Evolutionary conservation across 2,329 filamentous ascomycete species (phyloP).

Genomic region (Beauveria bassiana): DNA sequence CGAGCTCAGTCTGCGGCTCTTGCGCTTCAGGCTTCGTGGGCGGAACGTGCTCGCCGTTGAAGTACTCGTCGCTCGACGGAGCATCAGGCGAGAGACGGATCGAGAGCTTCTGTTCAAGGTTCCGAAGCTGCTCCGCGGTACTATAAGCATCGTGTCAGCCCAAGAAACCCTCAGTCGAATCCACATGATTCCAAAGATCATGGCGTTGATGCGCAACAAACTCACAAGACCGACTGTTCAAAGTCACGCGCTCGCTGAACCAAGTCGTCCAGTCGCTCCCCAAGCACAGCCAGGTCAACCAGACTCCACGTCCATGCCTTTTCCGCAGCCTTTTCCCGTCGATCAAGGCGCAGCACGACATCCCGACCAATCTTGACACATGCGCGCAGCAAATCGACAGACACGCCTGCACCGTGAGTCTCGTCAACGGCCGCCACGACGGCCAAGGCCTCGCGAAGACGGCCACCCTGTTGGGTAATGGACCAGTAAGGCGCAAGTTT

Average conservation of each 20-base stretch:
- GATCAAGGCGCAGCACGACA: slow-evolving; percentile 17
- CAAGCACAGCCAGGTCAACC: slow-evolving; percentile 2
- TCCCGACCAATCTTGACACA: slow-evolving; percentile 21
- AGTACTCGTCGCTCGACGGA: background rate
- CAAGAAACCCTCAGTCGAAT: background rate
- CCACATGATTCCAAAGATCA: background rate
- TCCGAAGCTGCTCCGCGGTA: background rate
- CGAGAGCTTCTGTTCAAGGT: background rate
- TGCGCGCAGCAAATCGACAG: slow-evolving; percentile 9
- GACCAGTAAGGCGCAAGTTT: background rate
- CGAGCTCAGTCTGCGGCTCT: background rate
- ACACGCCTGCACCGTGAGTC: background rate
- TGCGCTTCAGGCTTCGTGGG: background rate
- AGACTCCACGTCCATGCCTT: background rate
- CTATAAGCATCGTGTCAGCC: background rate
- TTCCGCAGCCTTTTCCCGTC: background rate
- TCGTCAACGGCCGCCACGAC: background rate
- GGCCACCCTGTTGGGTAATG: background rate
- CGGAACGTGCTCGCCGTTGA: background rate
- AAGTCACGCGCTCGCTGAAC: background rate
- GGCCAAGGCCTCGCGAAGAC: background rate
- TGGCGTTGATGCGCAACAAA: background rate
- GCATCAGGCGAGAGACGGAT: background rate
- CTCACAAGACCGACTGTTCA: background rate
- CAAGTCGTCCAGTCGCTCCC: background rate